Percentiles rank a stretch among this genome's conserved stretches.
phyloP scores from a whole-genome alignment of 208 protist genomes.

The Trypanosoma mega region DNA sequence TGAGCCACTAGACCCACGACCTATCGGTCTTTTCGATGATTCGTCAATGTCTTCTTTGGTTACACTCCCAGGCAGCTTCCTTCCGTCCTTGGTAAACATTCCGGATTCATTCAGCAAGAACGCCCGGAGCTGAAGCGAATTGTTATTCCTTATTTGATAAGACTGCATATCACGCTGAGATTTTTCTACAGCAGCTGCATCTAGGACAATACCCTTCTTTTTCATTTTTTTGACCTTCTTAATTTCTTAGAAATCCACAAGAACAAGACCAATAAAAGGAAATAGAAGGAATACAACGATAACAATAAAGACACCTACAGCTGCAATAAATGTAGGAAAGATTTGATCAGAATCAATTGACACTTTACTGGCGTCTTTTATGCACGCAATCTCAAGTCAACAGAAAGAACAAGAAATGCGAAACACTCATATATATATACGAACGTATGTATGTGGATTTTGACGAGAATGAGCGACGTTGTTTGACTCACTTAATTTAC shows the following conservation, averaged over 20 bases:
- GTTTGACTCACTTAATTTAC: too few relatives aligned
- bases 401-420: not conserved
- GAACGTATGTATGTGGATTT: not conserved
- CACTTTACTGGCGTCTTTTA: too few relatives aligned
- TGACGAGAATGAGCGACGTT: too few relatives aligned
- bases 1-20: conserved; percentile 72
- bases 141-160: conserved; percentile 89
- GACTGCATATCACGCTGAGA: conserved; percentile 74
- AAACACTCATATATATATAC: conserved; percentile 8
- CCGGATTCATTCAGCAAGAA: conserved; percentile 81
- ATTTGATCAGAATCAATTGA: not conserved
- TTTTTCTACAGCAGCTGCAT: conserved; percentile 62
- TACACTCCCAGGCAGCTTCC: conserved; percentile 63
- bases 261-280: conserved; percentile 5
- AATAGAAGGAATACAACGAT: not conserved
- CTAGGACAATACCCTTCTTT: conserved; percentile 37
- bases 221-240: conserved; percentile 15
- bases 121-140: conserved; percentile 81
- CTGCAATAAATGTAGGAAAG: not conserved
- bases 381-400: too few relatives aligned
- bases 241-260: not conserved
- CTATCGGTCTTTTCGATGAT: conserved; percentile 54
- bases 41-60: conserved; percentile 83
- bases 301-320: not conserved
- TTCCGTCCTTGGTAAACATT: conserved; percentile 86